Conservation (phyloP, 495 filamentous ascomycete species). For the Neurospora africana region DNA sequence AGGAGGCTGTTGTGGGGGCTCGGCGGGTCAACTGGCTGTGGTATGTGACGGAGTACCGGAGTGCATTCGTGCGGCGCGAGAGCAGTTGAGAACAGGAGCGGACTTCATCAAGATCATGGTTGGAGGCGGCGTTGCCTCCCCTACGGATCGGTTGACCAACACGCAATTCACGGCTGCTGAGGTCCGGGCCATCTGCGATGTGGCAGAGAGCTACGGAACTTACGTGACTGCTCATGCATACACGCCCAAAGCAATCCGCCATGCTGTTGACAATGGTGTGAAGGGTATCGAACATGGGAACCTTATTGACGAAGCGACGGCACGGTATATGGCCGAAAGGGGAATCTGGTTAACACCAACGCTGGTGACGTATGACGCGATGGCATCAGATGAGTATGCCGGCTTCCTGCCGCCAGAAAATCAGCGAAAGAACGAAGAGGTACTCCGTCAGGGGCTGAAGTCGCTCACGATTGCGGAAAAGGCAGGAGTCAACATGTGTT, state of each 20-base stretch:
- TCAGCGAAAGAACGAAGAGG: slow-evolving; percentile 35
- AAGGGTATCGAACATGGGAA: slow-evolving; percentile 49
- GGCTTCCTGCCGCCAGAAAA: slow-evolving; percentile 33
- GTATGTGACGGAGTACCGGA: slow-evolving; percentile 42
- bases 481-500: slow-evolving; percentile 44
- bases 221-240: slow-evolving; percentile 50
- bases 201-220: slow-evolving; percentile 34
- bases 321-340: slow-evolving; percentile 35
- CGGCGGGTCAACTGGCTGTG: slow-evolving; percentile 22
- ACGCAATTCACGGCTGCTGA: slow-evolving; percentile 44
- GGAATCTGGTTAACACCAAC: slow-evolving; percentile 43
- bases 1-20: slow-evolving; percentile 30
- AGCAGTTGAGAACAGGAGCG: slow-evolving; percentile 41
- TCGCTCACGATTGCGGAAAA: slow-evolving; percentile 34
- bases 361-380: slow-evolving; percentile 39
- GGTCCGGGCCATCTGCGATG: slow-evolving; percentile 38
- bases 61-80: slow-evolving; percentile 38
- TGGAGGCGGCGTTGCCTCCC: slow-evolving; percentile 42
- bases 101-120: slow-evolving; percentile 52
- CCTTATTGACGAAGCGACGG: slow-evolving; percentile 40
- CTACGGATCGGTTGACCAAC: slow-evolving; percentile 38
- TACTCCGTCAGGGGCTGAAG: slow-evolving; percentile 34
- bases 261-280: slow-evolving; percentile 45
- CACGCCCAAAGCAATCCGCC: slow-evolving; percentile 38
- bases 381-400: slow-evolving; percentile 33